phyloP scores from a whole-genome alignment of 2,329 filamentous ascomycete genomes.

The Fusarium equiseti region DNA sequence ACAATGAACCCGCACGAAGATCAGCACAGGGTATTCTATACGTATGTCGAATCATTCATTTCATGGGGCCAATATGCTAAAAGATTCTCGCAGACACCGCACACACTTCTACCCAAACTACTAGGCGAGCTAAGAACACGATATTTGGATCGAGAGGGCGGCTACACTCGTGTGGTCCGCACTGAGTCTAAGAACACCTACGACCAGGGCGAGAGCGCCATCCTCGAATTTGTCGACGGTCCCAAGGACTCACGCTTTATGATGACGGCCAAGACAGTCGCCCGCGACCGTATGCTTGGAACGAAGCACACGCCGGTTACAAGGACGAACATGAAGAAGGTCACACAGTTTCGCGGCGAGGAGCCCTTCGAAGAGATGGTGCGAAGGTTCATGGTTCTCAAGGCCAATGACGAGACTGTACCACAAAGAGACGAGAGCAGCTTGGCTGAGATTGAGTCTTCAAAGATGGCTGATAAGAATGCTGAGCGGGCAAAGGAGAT shows the following conservation, averaged over 20 bases:
- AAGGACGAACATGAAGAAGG: slow-evolving; percentile 82
- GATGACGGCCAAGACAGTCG: slow-evolving; percentile 88
- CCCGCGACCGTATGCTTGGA: slow-evolving; percentile 68
- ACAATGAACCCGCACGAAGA: slow-evolving; percentile 83
- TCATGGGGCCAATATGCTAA: slow-evolving; percentile 20
- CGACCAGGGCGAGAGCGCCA: slow-evolving; percentile 90
- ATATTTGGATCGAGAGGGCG: slow-evolving; percentile 83
- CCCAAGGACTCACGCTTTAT: slow-evolving; percentile 94
- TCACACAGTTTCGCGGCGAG: slow-evolving; percentile 81
- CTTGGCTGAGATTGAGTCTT: slow-evolving; percentile 29
- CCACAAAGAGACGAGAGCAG: slow-evolving; percentile 29
- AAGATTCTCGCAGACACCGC: slow-evolving; percentile 67
- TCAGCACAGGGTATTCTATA: slow-evolving; percentile 86
- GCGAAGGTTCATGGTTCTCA: slow-evolving; percentile 53
- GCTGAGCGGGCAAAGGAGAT: slow-evolving; percentile 51
- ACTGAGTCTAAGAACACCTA: slow-evolving; percentile 86
- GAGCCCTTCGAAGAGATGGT: slow-evolving; percentile 76
- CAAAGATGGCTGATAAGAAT: slow-evolving; percentile 46
- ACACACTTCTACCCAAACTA: slow-evolving; percentile 82
- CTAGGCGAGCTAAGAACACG: slow-evolving; percentile 85
- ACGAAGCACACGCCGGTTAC: slow-evolving; percentile 77
- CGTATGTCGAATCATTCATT: slow-evolving; percentile 66
- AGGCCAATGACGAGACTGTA: slow-evolving; percentile 15
- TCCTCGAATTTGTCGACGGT: slow-evolving; percentile 95
- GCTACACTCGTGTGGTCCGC: slow-evolving; percentile 94